Evolutionary conservation across 2,329 filamentous ascomycete species (phyloP).

Genomic region (Fusarium euwallaceae): DNA sequence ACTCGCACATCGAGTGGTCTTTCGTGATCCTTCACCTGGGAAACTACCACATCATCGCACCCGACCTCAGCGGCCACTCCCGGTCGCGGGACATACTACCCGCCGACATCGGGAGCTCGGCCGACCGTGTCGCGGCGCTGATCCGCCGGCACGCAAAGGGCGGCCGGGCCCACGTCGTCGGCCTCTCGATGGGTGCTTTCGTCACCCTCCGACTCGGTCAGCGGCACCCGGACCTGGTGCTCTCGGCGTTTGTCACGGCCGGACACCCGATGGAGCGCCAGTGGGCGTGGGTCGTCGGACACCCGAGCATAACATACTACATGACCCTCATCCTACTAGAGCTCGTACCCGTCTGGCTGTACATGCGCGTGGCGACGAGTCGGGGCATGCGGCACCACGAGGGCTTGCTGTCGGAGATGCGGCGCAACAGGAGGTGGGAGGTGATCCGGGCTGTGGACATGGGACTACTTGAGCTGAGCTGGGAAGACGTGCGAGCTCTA

Average conservation of each 20-base stretch:
- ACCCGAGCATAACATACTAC: slow-evolving; percentile 47
- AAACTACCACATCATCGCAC: slow-evolving; percentile 55
- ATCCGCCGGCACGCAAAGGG: slow-evolving; percentile 53
- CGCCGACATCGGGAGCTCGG: slow-evolving; percentile 48
- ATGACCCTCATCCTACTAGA: slow-evolving; percentile 44
- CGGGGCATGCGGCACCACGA: slow-evolving; percentile 47
- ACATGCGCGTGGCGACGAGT: slow-evolving; percentile 46
- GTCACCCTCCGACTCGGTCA: slow-evolving; percentile 50
- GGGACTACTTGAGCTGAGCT: slow-evolving; percentile 41
- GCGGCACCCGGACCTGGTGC: slow-evolving; percentile 52
- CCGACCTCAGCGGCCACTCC: slow-evolving; percentile 57
- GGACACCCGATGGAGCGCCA: slow-evolving; percentile 47
- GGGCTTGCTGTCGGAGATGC: slow-evolving; percentile 52
- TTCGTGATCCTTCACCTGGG: slow-evolving; percentile 52
- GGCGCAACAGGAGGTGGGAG: slow-evolving; percentile 48
- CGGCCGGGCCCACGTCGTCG: slow-evolving; percentile 55
- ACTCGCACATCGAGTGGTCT: slow-evolving; percentile 51
- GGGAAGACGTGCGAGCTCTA: slow-evolving; percentile 45
- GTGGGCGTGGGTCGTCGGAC: slow-evolving; percentile 44
- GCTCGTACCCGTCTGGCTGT: slow-evolving; percentile 46
- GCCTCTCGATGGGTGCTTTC: slow-evolving; percentile 57
- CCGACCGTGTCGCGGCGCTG: slow-evolving; percentile 52
- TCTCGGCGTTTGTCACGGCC: slow-evolving; percentile 53
- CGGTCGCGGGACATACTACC: slow-evolving; percentile 50
- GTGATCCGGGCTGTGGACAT: slow-evolving; percentile 42